These are phyloP conservation scores for Zygoascus bituminiphila DNA, from an alignment of 805 yeast genomes.

Conservation along the genomic window DNA sequence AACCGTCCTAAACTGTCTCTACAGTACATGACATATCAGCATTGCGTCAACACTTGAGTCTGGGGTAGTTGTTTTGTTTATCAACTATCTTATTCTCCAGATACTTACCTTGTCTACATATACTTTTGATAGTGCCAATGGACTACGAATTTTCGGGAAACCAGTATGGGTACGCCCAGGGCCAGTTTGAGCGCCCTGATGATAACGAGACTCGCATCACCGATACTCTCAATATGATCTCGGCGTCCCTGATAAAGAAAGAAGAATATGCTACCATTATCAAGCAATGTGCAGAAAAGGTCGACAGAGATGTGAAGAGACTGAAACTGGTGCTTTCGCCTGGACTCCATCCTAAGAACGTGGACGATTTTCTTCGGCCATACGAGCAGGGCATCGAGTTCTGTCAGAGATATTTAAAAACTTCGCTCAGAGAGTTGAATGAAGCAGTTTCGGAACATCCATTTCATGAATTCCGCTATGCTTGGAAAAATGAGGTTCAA, in stretches of 20 bases:
- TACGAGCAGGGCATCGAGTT: conserved; percentile 1
- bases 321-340: conserved; percentile 1
- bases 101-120: too few species aligned
- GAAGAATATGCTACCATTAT: conserved; percentile 1
- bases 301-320: neutral
- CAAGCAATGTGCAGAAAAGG: conserved; percentile 2
- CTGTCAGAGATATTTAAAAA: neutral
- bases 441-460: conserved; percentile 6
- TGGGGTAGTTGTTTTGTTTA: too few species aligned
- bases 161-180: neutral
- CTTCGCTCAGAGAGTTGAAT: neutral
- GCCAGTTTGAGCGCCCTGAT: neutral
- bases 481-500: conserved; percentile 5
- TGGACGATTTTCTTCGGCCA: conserved; percentile 2
- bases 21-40: too few species aligned
- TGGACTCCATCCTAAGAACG: conserved; percentile 3
- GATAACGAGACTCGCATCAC: neutral
- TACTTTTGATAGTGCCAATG: too few species aligned
- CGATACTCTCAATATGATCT: neutral
- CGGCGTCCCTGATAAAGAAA: neutral
- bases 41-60: too few species aligned
- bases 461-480: conserved; percentile 7
- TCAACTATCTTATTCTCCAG: too few species aligned
- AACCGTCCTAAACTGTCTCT: too few species aligned
- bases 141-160: neutral